Percentiles rank a stretch among this genome's conserved stretches.
These are phyloP conservation scores for Gracilaria vermiculophylla DNA, from an alignment of 23 red algal genomes.

Conservation along the genomic window DNA sequence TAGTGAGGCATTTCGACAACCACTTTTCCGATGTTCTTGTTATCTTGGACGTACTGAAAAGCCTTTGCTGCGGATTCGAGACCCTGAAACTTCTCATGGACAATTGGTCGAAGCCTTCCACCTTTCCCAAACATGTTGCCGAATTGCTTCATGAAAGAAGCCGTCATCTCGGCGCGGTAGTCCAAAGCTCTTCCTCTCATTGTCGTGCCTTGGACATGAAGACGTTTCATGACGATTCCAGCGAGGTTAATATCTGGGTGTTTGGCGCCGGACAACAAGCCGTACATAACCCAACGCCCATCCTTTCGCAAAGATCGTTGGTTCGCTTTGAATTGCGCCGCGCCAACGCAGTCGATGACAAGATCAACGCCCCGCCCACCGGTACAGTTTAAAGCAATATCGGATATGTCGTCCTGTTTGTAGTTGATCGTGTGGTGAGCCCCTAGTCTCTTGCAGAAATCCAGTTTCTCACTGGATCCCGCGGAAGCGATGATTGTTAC, in stretches of 20 bases:
- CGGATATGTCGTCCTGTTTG: conserved; percentile 24
- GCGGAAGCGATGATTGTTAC: conserved; percentile 73
- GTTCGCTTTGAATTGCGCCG: conserved; percentile 58
- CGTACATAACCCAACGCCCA: conserved; percentile 89
- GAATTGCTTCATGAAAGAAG: conserved; percentile 5
- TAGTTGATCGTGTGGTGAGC: conserved; percentile 59
- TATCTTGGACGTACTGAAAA: conserved; percentile 22
- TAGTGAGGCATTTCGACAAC: background rate
- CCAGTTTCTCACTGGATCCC: conserved; percentile 51
- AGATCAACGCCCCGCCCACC: conserved; percentile 72
- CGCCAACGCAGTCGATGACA: conserved; percentile 87
- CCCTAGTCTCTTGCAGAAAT: conserved; percentile 63
- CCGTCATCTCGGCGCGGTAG: conserved; percentile 53
- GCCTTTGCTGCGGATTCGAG: conserved; percentile 23
- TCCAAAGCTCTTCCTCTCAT: conserved; percentile 59
- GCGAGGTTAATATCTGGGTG: conserved; percentile 26
- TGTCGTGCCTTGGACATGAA: conserved; percentile 57
- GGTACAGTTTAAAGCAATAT: conserved; percentile 38
- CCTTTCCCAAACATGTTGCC: conserved; percentile 12
- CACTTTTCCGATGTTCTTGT: conserved; percentile 53
- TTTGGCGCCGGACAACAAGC: conserved; percentile 74
- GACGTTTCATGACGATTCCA: conserved; percentile 63
- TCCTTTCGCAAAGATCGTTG: conserved; percentile 60
- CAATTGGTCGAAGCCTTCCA: conserved; percentile 13
- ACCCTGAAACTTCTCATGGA: conserved; percentile 38